Conservation (phyloP, 1,139 yeast species). For the Debaryomyces udenii region DNA sequence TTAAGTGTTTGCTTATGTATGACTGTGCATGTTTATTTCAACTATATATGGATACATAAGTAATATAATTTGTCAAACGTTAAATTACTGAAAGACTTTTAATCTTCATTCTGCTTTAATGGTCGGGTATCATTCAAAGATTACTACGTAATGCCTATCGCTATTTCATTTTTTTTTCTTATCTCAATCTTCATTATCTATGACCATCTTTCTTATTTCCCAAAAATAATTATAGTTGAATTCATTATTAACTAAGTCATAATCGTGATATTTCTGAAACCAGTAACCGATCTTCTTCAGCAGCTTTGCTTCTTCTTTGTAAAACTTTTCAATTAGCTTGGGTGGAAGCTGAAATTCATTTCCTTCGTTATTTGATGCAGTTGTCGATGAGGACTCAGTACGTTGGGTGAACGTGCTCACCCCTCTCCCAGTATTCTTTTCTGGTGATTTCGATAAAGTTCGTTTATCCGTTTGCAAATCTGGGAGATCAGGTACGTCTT, state of each 20-base stretch:
- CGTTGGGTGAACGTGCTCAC: slow-evolving; percentile 39
- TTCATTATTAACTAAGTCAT: slow-evolving; percentile 20
- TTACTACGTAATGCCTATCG: no score
- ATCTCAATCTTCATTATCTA: slow-evolving; percentile 32
- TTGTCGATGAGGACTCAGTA: slow-evolving; percentile 33
- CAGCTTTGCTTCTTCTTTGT: slow-evolving; percentile 56
- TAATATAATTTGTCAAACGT: no score
- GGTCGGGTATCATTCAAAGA: no score
- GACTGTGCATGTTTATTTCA: no score
- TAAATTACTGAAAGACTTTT: no score
- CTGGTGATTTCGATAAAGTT: slow-evolving; percentile 13
- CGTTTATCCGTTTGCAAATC: slow-evolving; percentile 8
- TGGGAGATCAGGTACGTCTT: slow-evolving; percentile 48
- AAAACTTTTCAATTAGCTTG: slow-evolving; percentile 44
- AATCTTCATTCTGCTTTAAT: no score
- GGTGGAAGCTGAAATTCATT: slow-evolving; percentile 47
- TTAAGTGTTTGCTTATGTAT: slow-evolving; percentile 1
- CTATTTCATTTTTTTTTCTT: no score
- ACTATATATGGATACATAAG: no score
- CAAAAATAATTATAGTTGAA: slow-evolving; percentile 45
- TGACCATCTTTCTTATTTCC: slow-evolving; percentile 60
- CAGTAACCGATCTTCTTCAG: slow-evolving; percentile 52
- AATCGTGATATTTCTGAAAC: slow-evolving; percentile 48
- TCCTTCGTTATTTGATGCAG: slow-evolving; percentile 20
- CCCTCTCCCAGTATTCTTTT: slow-evolving; percentile 26